Percentiles rank a stretch among this genome's conserved stretches.
phyloP scores from a whole-genome alignment of 306 rosid species.

The Malus orientalis region DNA sequence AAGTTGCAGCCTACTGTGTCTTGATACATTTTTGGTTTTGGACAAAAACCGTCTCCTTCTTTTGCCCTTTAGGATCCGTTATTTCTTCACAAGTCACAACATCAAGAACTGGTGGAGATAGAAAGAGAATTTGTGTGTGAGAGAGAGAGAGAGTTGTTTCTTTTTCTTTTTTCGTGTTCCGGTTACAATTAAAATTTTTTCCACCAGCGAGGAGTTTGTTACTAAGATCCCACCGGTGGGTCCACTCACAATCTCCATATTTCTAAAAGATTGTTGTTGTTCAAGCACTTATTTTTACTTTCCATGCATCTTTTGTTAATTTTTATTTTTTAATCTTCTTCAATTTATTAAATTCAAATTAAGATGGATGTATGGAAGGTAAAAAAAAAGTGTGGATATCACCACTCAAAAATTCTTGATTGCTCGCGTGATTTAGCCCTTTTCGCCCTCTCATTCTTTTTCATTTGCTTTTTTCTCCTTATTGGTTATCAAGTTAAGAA shows the following conservation, averaged over 20 bases:
- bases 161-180: no score
- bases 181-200: no score
- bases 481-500: neutral
- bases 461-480: neutral
- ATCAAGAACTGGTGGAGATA: neutral
- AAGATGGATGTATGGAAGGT: accelerated
- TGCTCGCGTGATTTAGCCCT: neutral
- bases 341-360: accelerated
- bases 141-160: neutral
- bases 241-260: no score
- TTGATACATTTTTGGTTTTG: slow-evolving; percentile 24
- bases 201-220: no score
- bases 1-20: slow-evolving; percentile 40
- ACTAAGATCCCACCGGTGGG: no score
- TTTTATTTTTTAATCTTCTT: no score
- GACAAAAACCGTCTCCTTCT: neutral
- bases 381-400: no score
- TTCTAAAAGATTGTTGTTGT: no score
- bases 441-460: neutral
- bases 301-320: no score
- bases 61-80: neutral
- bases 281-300: accelerated
- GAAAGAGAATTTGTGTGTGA: neutral
- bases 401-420: neutral
- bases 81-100: neutral